These are phyloP conservation scores for Fusarium sp. DNA, from an alignment of 2,329 filamentous ascomycete species.

Conservation along the genomic window DNA sequence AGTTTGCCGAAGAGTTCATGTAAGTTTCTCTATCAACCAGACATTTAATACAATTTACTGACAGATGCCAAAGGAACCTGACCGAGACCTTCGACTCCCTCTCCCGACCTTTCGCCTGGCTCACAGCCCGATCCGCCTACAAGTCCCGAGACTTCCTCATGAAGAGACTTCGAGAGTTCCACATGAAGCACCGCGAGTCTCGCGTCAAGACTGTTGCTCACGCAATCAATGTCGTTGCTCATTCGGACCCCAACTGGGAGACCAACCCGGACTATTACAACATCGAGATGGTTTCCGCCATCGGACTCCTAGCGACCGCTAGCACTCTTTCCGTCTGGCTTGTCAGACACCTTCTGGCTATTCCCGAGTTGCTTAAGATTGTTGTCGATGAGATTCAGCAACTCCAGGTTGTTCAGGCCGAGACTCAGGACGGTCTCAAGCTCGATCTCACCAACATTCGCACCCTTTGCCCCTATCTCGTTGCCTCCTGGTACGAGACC, in stretches of 20 bases:
- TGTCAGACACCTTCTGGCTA: slow-evolving; percentile 41
- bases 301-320: slow-evolving; percentile 45
- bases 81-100: slow-evolving; percentile 45
- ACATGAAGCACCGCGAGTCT: slow-evolving; percentile 38
- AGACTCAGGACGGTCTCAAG: slow-evolving; percentile 9
- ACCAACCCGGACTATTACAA: slow-evolving; percentile 46
- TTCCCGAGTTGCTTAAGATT: slow-evolving; percentile 29
- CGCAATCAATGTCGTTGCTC: slow-evolving; percentile 45
- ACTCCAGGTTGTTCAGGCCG: slow-evolving; percentile 21
- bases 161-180: slow-evolving; percentile 40
- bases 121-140: slow-evolving; percentile 43
- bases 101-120: slow-evolving; percentile 37
- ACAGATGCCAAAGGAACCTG: slow-evolving; percentile 36
- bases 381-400: slow-evolving; percentile 39
- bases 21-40: neutral
- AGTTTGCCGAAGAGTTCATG: slow-evolving; percentile 46
- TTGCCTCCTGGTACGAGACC: slow-evolving; percentile 46
- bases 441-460: slow-evolving; percentile 40
- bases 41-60: neutral
- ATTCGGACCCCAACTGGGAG: slow-evolving; percentile 44
- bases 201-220: slow-evolving; percentile 42
- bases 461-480: slow-evolving; percentile 44
- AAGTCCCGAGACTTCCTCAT: slow-evolving; percentile 42
- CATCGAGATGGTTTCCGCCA: slow-evolving; percentile 46
- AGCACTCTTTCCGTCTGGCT: slow-evolving; percentile 47